phyloP scores from a whole-genome alignment of 2,329 filamentous ascomycete species.

The Penicillium rolfsii region DNA sequence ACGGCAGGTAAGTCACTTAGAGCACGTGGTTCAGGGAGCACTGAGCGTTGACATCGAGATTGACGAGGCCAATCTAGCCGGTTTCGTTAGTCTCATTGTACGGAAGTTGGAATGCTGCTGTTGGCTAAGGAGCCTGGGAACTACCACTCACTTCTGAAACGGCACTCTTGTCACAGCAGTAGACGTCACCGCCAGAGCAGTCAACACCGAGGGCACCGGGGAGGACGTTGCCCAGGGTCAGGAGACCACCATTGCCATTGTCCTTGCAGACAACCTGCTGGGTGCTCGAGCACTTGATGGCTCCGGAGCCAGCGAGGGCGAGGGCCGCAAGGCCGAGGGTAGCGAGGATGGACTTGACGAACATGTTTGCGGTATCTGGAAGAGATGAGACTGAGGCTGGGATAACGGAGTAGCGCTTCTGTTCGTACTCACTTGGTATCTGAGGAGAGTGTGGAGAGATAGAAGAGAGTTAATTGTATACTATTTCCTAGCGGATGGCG shows the following conservation, averaged over 20 bases:
- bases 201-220: constrained; percentile 7
- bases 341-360: constrained; percentile 9
- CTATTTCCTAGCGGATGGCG: not conserved
- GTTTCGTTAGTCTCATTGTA: not conserved
- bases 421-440: not conserved
- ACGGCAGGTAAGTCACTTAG: constrained; percentile 3
- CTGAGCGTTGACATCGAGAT: constrained; percentile 16
- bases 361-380: constrained; percentile 1
- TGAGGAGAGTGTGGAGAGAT: not conserved
- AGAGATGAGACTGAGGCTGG: not conserved
- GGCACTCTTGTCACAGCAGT: constrained; percentile 14
- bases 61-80: constrained; percentile 9
- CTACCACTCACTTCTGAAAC: not conserved
- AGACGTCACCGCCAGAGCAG: constrained; percentile 13
- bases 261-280: constrained; percentile 13
- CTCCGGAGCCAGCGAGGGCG: not conserved
- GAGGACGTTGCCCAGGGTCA: constrained; percentile 15
- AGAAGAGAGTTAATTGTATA: not conserved
- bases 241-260: constrained; percentile 12
- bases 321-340: constrained; percentile 1
- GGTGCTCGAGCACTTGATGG: not conserved
- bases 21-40: constrained; percentile 19
- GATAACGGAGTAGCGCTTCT: too few relatives aligned
- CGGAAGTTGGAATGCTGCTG: not conserved
- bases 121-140: not conserved